Conservation (phyloP, 768 basidiomycete genomes). For the Omphalotus guepiniiformis region DNA sequence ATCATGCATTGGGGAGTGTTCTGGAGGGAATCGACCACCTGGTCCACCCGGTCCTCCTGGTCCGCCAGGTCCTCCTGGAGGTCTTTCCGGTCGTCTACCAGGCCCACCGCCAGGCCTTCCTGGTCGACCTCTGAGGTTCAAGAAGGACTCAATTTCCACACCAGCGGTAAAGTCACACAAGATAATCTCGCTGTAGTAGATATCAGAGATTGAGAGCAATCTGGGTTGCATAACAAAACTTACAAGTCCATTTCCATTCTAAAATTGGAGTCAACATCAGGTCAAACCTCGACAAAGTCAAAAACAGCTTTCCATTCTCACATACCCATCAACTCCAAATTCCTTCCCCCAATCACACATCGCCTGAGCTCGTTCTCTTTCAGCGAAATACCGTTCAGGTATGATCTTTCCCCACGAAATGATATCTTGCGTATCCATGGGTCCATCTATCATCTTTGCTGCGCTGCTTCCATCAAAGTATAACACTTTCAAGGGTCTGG, state of each 20-base stretch:
- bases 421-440: constrained; percentile 46
- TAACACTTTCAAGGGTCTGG: constrained; percentile 37
- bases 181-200: constrained; percentile 37
- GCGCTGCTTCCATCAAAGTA: constrained; percentile 53
- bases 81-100: constrained; percentile 6
- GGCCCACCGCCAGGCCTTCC: constrained; percentile 1
- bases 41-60: not conserved
- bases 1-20: not conserved
- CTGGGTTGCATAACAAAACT: constrained; percentile 14
- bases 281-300: constrained; percentile 1
- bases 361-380: constrained; percentile 29
- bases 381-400: constrained; percentile 18
- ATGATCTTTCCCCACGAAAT: constrained; percentile 34
- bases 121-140: constrained; percentile 21
- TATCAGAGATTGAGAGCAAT: not conserved
- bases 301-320: constrained; percentile 31
- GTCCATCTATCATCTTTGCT: constrained; percentile 34
- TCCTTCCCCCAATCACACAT: constrained; percentile 42
- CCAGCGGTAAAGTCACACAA: constrained; percentile 42
- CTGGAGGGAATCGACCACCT: not conserved
- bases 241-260: constrained; percentile 52
- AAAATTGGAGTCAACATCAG: not conserved
- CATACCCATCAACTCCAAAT: constrained; percentile 40
- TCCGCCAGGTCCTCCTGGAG: not conserved
- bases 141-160: constrained; percentile 34